These are phyloP conservation scores for Aphanomyces stellatus DNA, from an alignment of 352 stramenopile genomes.

Conservation along the genomic window DNA sequence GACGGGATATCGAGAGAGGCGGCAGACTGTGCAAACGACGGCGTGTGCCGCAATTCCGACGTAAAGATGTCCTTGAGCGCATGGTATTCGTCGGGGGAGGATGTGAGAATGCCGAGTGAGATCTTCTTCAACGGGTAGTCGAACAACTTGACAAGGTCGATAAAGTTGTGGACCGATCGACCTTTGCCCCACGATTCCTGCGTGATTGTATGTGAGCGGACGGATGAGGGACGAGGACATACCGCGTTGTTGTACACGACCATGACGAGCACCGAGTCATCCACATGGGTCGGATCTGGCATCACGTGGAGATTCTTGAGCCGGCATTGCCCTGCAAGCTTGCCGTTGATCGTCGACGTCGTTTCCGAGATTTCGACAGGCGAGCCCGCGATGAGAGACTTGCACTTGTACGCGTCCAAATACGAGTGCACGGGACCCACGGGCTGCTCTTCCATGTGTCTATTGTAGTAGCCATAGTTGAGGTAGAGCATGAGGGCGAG, in stretches of 20 bases:
- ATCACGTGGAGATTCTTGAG: neutral
- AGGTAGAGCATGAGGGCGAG: too few species aligned
- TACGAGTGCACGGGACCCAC: too few species aligned
- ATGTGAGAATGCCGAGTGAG: slow-evolving; percentile 33
- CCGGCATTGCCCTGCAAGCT: too few species aligned
- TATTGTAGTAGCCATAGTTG: too few species aligned
- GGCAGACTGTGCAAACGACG: neutral
- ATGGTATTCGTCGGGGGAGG: slow-evolving; percentile 25
- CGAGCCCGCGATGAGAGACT: too few species aligned
- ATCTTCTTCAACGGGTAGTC: slow-evolving; percentile 26
- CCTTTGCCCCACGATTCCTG: slow-evolving; percentile 27
- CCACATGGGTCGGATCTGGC: neutral
- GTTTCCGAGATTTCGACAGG: too few species aligned
- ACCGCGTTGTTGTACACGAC: slow-evolving; percentile 4
- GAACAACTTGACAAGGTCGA: slow-evolving; percentile 28
- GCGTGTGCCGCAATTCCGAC: neutral
- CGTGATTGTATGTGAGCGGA: neutral
- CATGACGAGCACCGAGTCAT: neutral
- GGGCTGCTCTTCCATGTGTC: too few species aligned
- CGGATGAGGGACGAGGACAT: too few species aligned
- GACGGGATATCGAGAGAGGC: neutral
- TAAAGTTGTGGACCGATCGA: slow-evolving; percentile 26
- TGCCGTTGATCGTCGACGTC: too few species aligned
- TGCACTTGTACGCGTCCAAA: too few species aligned
- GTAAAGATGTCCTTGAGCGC: slow-evolving; percentile 21